Conservation (phyloP, 805 yeast species). For the Candida lessepsii region DNA sequence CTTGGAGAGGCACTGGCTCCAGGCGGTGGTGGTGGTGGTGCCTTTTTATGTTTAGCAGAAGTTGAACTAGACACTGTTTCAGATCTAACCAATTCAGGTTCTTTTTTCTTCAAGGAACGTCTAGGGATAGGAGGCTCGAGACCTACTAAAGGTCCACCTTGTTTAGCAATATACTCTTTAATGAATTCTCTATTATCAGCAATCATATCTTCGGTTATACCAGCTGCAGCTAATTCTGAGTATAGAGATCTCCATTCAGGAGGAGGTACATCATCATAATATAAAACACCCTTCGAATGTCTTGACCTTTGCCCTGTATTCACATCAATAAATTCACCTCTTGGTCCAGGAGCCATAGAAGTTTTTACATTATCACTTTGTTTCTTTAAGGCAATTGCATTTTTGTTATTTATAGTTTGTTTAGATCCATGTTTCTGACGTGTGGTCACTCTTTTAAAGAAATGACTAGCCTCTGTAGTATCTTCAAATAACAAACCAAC, state of each 20-base stretch:
- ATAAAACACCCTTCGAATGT: conserved; percentile 56
- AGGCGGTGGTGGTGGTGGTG: conserved; percentile 45
- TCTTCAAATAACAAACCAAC: conserved; percentile 90
- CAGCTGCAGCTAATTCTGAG: conserved; percentile 68
- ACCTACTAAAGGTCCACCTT: conserved; percentile 80
- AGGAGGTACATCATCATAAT: conserved; percentile 79
- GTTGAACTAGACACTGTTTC: conserved; percentile 16
- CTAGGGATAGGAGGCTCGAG: conserved; percentile 83
- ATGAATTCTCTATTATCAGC: conserved; percentile 82
- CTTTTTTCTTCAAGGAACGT: conserved; percentile 33
- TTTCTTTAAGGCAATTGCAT: conserved; percentile 78
- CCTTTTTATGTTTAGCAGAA: conserved; percentile 25
- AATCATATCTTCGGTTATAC: conserved; percentile 85
- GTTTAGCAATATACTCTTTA: conserved; percentile 69
- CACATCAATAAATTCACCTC: conserved; percentile 57
- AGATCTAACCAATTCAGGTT: conserved; percentile 13
- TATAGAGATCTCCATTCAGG: conserved; percentile 81
- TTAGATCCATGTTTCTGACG: conserved; percentile 84
- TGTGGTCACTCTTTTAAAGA: conserved; percentile 70
- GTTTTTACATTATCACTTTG: conserved; percentile 28
- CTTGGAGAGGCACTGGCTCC: conserved; percentile 15
- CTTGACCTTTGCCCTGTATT: conserved; percentile 55
- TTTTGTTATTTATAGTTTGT: conserved; percentile 80
- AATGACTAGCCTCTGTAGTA: conserved; percentile 81
- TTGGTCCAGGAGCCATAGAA: conserved; percentile 51